Evolutionary conservation across 2,329 filamentous ascomycete genomes (phyloP).

Genomic region (Microthyrium microscopicum): DNA sequence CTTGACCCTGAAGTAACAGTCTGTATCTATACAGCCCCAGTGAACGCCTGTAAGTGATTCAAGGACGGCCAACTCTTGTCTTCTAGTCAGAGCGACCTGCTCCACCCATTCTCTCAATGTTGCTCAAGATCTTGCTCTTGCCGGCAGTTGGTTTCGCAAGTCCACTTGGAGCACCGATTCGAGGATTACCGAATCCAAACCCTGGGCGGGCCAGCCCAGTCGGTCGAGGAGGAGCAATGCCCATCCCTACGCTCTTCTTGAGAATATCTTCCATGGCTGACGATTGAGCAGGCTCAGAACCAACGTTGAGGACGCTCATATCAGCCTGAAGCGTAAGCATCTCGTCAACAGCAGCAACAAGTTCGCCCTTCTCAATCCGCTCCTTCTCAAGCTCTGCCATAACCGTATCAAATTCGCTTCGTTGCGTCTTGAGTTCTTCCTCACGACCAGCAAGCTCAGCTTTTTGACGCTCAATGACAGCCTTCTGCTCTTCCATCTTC

Average conservation of each 20-base stretch:
- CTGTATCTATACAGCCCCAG: too few species aligned
- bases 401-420: slow-evolving; percentile 51
- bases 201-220: slow-evolving; percentile 47
- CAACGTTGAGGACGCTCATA: slow-evolving; percentile 17
- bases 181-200: slow-evolving; percentile 21
- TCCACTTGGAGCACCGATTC: slow-evolving; percentile 19
- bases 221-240: slow-evolving; percentile 21
- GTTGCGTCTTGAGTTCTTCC: slow-evolving; percentile 53
- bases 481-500: slow-evolving; percentile 44
- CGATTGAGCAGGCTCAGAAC: slow-evolving; percentile 13
- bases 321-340: slow-evolving; percentile 53
- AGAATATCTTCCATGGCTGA: slow-evolving; percentile 29
- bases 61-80: too few species aligned
- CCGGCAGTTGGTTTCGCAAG: slow-evolving; percentile 19
- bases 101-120: slow-evolving; percentile 85
- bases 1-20: too few species aligned
- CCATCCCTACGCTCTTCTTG: slow-evolving; percentile 32
- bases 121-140: slow-evolving; percentile 64
- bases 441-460: slow-evolving; percentile 61
- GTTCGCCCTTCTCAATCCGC: slow-evolving; percentile 67
- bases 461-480: slow-evolving; percentile 51
- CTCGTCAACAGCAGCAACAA: slow-evolving; percentile 68
- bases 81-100: too few species aligned
- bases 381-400: slow-evolving; percentile 53
- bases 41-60: too few species aligned